Evolutionary conservation across 2,329 filamentous ascomycete genomes (phyloP), one percentile per base, ranked within the genome.

Genomic region (Apiospora phragmitis): DNA sequence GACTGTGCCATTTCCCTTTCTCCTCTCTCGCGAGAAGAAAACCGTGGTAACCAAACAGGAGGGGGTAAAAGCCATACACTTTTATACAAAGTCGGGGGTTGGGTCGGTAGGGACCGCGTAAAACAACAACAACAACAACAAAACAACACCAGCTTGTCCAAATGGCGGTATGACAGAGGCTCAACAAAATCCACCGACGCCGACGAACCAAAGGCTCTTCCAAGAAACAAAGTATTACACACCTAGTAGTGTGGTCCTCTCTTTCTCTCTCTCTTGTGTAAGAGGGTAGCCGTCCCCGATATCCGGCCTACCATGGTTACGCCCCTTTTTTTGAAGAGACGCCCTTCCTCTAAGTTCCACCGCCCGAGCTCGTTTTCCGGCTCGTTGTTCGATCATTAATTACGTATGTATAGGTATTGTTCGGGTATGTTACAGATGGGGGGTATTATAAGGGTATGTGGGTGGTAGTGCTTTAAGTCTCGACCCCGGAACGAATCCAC

Each of bases 331-430:
- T 59, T 26, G 55, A 62, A 62, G 55, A 62, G 55, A 62, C 55
- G 55, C 55, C 51, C 55, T 35, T 62, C 55, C 55, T 62, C 55
- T 62, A 38, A 38, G 11, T 8, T 38, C 32, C 55, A 62, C 55
- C 55, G 67, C 67, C 67, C 43, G 41, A 12, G 67, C 45, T 42
- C 8, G 32, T 68, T 49, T 29, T 26, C 35, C 55, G 55, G 65
- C 21, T 29, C 65, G 45, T 47, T 47, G 35, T 67, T 43, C 42
- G 42, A 32, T 67, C 42, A 67, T 67, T 67, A 67, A 67, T 43
- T 67, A 67, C 45, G 55, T 62, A 62, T 62, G 55, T 65, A 66
- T 45, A 62, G 55, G 68, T 59, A 68, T 51, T 47, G 45, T 66
- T 24, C 21, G 32, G 42, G 67, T 68, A 49, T 68, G 47, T n/a